Conservation (phyloP, 306 rosid genomes). For the Dalbergia cochinchinensis region DNA sequence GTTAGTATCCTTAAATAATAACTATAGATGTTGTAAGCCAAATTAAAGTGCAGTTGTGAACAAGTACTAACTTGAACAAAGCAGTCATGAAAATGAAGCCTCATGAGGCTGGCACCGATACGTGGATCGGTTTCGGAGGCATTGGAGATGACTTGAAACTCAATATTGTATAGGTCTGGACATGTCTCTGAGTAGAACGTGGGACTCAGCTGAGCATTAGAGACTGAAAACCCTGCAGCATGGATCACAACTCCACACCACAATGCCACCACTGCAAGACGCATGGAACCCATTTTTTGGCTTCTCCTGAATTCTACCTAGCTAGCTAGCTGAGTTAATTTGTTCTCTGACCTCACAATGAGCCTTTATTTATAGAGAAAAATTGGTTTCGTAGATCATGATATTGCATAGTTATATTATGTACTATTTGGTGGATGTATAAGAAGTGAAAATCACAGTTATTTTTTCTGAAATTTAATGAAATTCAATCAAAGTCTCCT, state of each 20-base stretch:
- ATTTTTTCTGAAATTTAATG: too few relatives aligned
- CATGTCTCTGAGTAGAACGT: slow-evolving; percentile 46
- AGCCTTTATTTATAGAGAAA: slow-evolving; percentile 37
- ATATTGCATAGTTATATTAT: neutral
- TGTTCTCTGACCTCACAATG: neutral
- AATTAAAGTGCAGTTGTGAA: neutral
- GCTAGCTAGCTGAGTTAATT: neutral
- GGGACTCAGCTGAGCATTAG: slow-evolving; percentile 24
- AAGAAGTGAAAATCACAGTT: too few relatives aligned
- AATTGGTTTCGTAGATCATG: slow-evolving; percentile 5
- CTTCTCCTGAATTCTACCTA: neutral
- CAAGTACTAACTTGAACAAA: slow-evolving; percentile 55
- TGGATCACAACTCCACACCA: slow-evolving; percentile 7
- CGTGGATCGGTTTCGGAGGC: slow-evolving; percentile 46
- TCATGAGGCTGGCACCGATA: slow-evolving; percentile 57
- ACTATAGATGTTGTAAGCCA: neutral
- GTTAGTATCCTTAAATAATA: neutral
- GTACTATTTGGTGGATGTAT: neutral
- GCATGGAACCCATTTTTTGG: slow-evolving; percentile 9
- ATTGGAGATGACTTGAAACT: neutral
- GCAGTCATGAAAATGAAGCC: slow-evolving; percentile 74
- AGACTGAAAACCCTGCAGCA: slow-evolving; percentile 30
- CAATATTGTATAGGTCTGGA: slow-evolving; percentile 26
- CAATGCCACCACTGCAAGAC: neutral
- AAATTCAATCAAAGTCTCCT: too few relatives aligned